Conservation (phyloP, 495 filamentous ascomycete species). For the Daldinia caldariorum region DNA sequence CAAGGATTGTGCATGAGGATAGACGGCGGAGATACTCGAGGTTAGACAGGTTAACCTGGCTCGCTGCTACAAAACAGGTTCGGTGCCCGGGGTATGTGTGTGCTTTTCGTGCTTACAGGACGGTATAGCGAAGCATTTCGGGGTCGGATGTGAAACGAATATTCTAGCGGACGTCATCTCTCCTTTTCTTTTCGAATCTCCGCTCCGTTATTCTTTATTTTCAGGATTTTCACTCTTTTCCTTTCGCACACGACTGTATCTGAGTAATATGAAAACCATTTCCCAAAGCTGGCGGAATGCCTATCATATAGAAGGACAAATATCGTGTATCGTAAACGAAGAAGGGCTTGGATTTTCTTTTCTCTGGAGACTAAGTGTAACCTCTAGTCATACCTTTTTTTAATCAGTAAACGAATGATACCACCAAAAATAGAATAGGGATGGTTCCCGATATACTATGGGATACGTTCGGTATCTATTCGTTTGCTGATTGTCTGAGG, state of each 20-base stretch:
- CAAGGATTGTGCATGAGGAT: constrained; percentile 7
- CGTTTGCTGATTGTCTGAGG: constrained; percentile 5
- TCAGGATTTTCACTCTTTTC: constrained; percentile 26
- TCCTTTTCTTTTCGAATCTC: constrained; percentile 26
- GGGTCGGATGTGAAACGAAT: constrained; percentile 18
- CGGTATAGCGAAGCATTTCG: constrained; percentile 16
- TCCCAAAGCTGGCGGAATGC: constrained; percentile 14
- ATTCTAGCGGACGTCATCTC: constrained; percentile 30
- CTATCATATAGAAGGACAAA: constrained; percentile 34
- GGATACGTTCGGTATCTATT: not conserved
- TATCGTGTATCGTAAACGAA: constrained; percentile 39
- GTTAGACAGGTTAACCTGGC: constrained; percentile 6
- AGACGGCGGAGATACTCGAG: constrained; percentile 4
- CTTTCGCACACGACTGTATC: constrained; percentile 38
- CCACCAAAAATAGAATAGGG: constrained; percentile 33
- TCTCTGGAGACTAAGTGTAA: constrained; percentile 27
- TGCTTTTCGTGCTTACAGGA: constrained; percentile 6
- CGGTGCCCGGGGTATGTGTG: not conserved
- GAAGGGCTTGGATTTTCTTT: constrained; percentile 11
- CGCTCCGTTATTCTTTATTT: constrained; percentile 3
- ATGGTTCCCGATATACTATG: constrained; percentile 22
- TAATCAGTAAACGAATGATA: constrained; percentile 43
- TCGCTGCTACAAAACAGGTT: constrained; percentile 6
- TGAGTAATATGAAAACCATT: constrained; percentile 21
- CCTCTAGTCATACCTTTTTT: constrained; percentile 14